Evolutionary conservation across 768 basidiomycete species (phyloP).

Genomic region (Lyophyllum decastes): DNA sequence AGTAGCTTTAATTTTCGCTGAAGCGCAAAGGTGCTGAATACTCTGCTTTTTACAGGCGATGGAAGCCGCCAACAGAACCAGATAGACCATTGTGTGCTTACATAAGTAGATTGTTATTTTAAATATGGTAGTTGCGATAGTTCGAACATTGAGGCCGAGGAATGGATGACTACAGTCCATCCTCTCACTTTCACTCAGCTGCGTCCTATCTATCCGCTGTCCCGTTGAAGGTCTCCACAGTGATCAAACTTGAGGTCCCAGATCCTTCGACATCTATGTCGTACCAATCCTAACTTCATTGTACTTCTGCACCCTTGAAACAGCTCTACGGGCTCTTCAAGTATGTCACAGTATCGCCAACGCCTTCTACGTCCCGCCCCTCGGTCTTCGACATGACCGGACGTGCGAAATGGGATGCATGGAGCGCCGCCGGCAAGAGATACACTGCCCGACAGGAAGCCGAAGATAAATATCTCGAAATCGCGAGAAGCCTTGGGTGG

Average conservation of each 20-base stretch:
- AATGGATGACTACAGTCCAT: constrained; percentile 30
- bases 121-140: not conserved
- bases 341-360: constrained; percentile 57
- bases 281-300: constrained; percentile 44
- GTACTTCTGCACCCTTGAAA: constrained; percentile 15
- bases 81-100: constrained; percentile 20
- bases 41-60: constrained; percentile 55
- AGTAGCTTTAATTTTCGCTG: constrained; percentile 16
- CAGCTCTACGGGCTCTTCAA: constrained; percentile 91
- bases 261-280: constrained; percentile 21
- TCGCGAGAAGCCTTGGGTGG: constrained; percentile 77
- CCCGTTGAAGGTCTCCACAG: constrained; percentile 56
- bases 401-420: constrained; percentile 88
- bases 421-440: constrained; percentile 53
- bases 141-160: not conserved
- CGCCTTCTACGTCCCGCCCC: constrained; percentile 61
- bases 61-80: constrained; percentile 43
- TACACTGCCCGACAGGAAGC: constrained; percentile 49
- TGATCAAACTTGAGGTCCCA: constrained; percentile 75
- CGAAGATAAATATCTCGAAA: constrained; percentile 65
- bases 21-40: constrained; percentile 1
- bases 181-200: constrained; percentile 54
- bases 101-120: constrained; percentile 20
- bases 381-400: constrained; percentile 79
- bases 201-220: constrained; percentile 64